Evolutionary conservation across 208 protist species (phyloP).

Genomic region (Trypanosoma conorhini): DNA sequence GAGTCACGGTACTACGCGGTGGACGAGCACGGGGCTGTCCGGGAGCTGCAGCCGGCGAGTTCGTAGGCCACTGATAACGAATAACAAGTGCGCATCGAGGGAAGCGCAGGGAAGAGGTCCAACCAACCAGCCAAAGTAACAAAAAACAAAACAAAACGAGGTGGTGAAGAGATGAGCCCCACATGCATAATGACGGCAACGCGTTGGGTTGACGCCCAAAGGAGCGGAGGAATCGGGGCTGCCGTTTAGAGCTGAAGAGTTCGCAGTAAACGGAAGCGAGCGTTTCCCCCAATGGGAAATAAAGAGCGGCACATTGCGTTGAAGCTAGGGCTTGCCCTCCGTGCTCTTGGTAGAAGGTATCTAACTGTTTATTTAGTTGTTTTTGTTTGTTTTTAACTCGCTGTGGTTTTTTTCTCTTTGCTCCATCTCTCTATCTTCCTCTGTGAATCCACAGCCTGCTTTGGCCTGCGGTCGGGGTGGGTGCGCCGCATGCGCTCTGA

Average conservation of each 20-base stretch:
- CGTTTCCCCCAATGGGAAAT: not conserved
- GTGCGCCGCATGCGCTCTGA: conserved; percentile 7
- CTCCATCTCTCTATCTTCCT: not conserved
- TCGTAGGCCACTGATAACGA: not conserved
- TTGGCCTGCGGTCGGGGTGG: not conserved
- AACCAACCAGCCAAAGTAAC: too few relatives aligned
- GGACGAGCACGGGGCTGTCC: conserved; percentile 19
- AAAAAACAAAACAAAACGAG: not conserved
- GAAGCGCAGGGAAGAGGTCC: not conserved
- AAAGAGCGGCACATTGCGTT: not conserved
- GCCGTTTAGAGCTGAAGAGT: not conserved
- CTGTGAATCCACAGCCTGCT: not conserved
- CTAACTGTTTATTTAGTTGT: not conserved
- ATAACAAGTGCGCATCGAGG: not conserved
- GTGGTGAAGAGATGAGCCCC: not conserved
- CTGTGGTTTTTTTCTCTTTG: not conserved
- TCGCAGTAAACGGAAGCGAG: not conserved
- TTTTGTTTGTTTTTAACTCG: conserved; percentile 5
- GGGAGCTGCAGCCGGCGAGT: conserved; percentile 7
- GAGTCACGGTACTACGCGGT: conserved; percentile 25
- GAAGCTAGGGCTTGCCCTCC: not conserved
- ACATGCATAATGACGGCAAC: not conserved
- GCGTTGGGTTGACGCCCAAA: not conserved
- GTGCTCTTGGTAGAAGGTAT: not conserved
- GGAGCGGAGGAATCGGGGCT: not conserved